phyloP scores from a whole-genome alignment of 495 filamentous ascomycete genomes.

The Neurospora discreta region DNA sequence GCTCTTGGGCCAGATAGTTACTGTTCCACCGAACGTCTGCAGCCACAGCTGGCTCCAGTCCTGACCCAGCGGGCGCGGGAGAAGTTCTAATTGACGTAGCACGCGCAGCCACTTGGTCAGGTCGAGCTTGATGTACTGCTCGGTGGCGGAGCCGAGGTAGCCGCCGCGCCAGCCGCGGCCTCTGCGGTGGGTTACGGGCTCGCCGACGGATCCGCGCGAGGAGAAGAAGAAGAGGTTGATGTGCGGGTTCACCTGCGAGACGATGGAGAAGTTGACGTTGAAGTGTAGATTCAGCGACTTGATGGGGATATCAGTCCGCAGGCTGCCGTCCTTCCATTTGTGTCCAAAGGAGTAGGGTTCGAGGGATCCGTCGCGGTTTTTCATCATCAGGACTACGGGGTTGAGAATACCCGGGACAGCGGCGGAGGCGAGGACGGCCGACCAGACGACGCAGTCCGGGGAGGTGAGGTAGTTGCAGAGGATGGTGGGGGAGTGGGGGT shows the following conservation, averaged over 20 bases:
- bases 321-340: slow-evolving; percentile 95
- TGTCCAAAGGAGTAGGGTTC: slow-evolving; percentile 83
- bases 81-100: slow-evolving; percentile 77
- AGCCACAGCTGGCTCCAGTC: slow-evolving; percentile 96
- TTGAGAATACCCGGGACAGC: slow-evolving; percentile 94
- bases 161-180: slow-evolving; percentile 94
- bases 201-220: slow-evolving; percentile 78
- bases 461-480: slow-evolving; percentile 87
- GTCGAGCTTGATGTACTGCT: slow-evolving; percentile 92
- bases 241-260: slow-evolving; percentile 94
- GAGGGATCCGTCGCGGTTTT: slow-evolving; percentile 56
- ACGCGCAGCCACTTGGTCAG: slow-evolving; percentile 95
- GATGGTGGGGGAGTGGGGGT: slow-evolving; percentile 87
- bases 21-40: slow-evolving; percentile 85
- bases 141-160: slow-evolving; percentile 80
- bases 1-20: slow-evolving; percentile 88
- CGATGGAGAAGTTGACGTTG: slow-evolving; percentile 95
- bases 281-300: slow-evolving; percentile 90
- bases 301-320: slow-evolving; percentile 91
- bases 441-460: slow-evolving; percentile 97
- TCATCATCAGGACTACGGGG: slow-evolving; percentile 95
- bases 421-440: slow-evolving; percentile 86
- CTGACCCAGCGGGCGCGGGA: slow-evolving; percentile 83
- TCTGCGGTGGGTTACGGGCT: slow-evolving; percentile 85
- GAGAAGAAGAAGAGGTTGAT: slow-evolving; percentile 98